Base-by-base conservation (phyloP, 2,329 filamentous ascomycete species). In the Colletotrichum sansevieriae region DNA sequence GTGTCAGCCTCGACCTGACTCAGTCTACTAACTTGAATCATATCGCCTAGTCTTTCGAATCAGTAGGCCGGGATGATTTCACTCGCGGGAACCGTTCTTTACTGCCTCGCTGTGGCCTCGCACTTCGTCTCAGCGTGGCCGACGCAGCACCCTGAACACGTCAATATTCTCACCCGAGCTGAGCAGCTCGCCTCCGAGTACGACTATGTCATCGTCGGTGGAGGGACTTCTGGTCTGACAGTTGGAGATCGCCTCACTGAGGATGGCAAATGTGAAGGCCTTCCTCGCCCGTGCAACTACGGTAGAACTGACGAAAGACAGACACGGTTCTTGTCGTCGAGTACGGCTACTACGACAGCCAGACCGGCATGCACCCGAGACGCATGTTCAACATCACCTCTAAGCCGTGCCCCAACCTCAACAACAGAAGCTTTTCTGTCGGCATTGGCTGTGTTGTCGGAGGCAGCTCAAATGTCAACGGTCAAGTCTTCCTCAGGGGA, bases 211-310 rank as follows among this genome's bases (percentile, higher is more conserved):
- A 75, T 83, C 54, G 75, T 82, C 39, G 81, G 82, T 13, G 83
- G 80, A 8, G 83, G 83, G 1, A 81, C 81, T 8, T 80, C 81
- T 13, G 83, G 82, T 35, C 73, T 84, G 22, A 77, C 78, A 4
- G 73, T 84, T 13, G 78, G 78, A 18, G 75, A 79, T 33, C 74
- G 80, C 2, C 72, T 84, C 33, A 77, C 79, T 1, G 80, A 81
- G 65, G 73, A 81, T 61, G 73, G 78, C 12, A 69, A 75, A 47
- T 74, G 81, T 72, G 72, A 67, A 20, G 74, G n/a, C 25, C 5
- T n/a, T 11, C 10, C 5, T 8, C 29, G 13, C 13, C n/a, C 4
- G 12, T 39, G 10, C 3, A 13, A 39, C 9, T 13, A 39, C 4
- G 35, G 5, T 10, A 5, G 4, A 39, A 12, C 12, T 39, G 35